These are phyloP conservation scores for Pyrenula aspistea DNA, from an alignment of 495 filamentous ascomycete species.

Conservation along the genomic window DNA sequence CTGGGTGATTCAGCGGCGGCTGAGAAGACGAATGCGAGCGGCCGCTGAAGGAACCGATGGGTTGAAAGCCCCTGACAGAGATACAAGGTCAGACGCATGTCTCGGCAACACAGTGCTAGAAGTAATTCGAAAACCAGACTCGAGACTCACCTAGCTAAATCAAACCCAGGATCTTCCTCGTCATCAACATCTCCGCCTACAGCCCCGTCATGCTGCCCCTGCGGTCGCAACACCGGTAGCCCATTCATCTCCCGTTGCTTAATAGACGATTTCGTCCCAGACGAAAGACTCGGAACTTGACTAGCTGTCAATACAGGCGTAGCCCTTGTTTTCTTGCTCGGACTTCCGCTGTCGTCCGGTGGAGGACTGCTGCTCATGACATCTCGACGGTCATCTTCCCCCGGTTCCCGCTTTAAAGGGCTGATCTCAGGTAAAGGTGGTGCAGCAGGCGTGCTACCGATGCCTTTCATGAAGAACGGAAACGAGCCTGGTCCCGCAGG, in stretches of 20 bases:
- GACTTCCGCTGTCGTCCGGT: constrained; percentile 34
- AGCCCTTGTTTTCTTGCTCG: constrained; percentile 19
- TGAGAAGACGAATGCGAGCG: constrained; percentile 35
- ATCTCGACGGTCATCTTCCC: constrained; percentile 30
- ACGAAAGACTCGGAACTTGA: neutral
- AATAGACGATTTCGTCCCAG: constrained; percentile 1
- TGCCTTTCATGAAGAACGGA: constrained; percentile 69
- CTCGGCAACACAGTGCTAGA: constrained; percentile 4
- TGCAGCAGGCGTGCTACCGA: constrained; percentile 67
- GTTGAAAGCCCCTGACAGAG: constrained; percentile 51
- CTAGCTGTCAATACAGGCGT: neutral
- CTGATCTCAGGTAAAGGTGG: constrained; percentile 45
- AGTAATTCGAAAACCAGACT: constrained; percentile 8
- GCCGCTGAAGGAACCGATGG: constrained; percentile 32
- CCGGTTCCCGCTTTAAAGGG: constrained; percentile 40
- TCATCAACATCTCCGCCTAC: constrained; percentile 30
- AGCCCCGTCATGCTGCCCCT: constrained; percentile 3
- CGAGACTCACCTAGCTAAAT: constrained; percentile 51
- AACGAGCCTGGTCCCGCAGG: constrained; percentile 57
- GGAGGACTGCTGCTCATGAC: constrained; percentile 57
- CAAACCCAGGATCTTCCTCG: constrained; percentile 48
- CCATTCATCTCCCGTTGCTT: constrained; percentile 8
- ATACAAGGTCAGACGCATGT: constrained; percentile 14
- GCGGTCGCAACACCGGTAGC: constrained; percentile 4
- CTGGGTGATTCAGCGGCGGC: constrained; percentile 34